Evolutionary conservation across 1,284 basidiomycete species (phyloP).

Genomic region (Cystobasidium slooffiae): DNA sequence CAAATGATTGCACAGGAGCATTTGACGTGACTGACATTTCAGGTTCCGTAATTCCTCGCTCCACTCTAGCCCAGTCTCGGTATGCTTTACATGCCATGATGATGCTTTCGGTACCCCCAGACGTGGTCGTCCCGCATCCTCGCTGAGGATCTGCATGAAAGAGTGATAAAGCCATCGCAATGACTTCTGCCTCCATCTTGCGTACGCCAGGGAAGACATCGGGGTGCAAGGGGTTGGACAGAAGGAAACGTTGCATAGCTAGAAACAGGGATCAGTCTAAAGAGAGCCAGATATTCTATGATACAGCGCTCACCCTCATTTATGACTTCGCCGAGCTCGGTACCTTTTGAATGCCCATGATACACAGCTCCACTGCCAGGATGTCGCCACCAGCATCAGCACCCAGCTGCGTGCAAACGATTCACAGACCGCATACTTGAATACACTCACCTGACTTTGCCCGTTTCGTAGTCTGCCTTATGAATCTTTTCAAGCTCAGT

Average conservation of each 20-base stretch:
- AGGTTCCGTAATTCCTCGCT: constrained; percentile 86
- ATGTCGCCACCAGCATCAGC: neutral
- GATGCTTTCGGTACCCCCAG: constrained; percentile 95
- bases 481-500: constrained; percentile 69
- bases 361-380: constrained; percentile 72
- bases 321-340: constrained; percentile 34
- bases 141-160: constrained; percentile 61
- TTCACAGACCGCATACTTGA: neutral
- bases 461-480: constrained; percentile 68
- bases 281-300: neutral
- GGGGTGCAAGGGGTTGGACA: constrained; percentile 89
- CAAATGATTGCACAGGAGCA: neutral
- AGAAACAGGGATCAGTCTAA: constrained; percentile 31
- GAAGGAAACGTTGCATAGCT: constrained; percentile 55
- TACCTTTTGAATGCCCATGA: constrained; percentile 60
- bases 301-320: constrained; percentile 27
- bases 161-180: constrained; percentile 87
- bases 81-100: constrained; percentile 92
- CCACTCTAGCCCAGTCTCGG: constrained; percentile 84
- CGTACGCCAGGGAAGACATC: constrained; percentile 90
- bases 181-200: constrained; percentile 97
- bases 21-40: constrained; percentile 71
- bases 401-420: neutral
- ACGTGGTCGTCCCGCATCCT: constrained; percentile 78
- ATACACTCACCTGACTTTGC: constrained; percentile 66